Evolutionary conservation across 306 rosid species (phyloP), one percentile per base, ranked within the genome.

Genomic region (Castanospermum australe): DNA sequence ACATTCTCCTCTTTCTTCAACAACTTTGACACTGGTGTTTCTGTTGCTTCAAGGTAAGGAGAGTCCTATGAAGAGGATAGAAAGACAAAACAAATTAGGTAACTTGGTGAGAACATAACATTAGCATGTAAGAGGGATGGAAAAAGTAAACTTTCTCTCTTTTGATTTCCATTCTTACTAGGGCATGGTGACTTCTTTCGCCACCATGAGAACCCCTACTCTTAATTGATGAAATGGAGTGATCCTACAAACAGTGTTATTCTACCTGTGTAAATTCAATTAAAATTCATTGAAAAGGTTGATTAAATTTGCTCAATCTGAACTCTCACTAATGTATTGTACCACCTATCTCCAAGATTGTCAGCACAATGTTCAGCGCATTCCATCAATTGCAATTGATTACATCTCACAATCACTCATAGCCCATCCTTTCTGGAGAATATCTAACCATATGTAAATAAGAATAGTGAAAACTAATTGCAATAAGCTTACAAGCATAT

Each of bases 1-100:
- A 79, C 73, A 38, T 84, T 86, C 81, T 92, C 93, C 70, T 83
- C 96, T 88, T 90, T 90, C 85, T 88, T 87, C 86, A 90, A 84
- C 87, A 91, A 70, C 86, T 88, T 86, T 60, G 98, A 89, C 38
- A 91, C 90, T 22, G 97, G 97, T 78, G 98, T 86, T 79, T 87
- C 92, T 50, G 88, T 75, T 85, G 73, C 89, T 85, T 80, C 92
- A 72, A 50, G 15, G 82, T 69, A 79, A 71, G 94, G 89, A 79
- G 96, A 90, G 44, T 80, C 91, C 99, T 95, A 55, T 44, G 66
- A 75, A 71, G 39, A 78, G 77, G 56, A 60, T 39, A 81, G 41
- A 75, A 74, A 78, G 51, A 78, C 50, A 48, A 70, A 79, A 35
- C 67, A 24, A 60, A 61, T 15, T 25, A 73, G 51, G 59, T 66